Evolutionary conservation across 768 basidiomycete genomes (phyloP).

Genomic region (Stropharia rugosoannulata): DNA sequence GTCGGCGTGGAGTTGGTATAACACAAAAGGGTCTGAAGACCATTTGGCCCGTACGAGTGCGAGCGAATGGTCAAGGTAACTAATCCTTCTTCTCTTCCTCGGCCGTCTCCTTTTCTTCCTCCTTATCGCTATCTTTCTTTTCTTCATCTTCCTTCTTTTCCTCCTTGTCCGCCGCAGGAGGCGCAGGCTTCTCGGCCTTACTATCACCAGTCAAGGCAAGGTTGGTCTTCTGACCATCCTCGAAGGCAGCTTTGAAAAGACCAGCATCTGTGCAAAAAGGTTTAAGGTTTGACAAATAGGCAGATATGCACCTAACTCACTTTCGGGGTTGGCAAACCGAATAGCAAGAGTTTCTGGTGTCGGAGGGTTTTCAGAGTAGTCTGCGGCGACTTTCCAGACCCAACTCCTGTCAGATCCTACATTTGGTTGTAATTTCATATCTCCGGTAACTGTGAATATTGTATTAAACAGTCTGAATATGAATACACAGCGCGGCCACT

Average conservation of each 20-base stretch:
- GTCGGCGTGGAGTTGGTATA: conserved; percentile 1
- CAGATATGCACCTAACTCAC: conserved; percentile 46
- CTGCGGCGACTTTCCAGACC: conserved; percentile 98
- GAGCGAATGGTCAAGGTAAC: conserved; percentile 4
- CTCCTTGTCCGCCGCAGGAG: conserved; percentile 25
- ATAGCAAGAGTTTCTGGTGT: conserved; percentile 96
- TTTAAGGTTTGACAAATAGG: neutral
- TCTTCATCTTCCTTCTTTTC: conserved; percentile 26
- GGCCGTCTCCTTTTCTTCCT: conserved; percentile 26
- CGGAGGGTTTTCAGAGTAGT: conserved; percentile 89
- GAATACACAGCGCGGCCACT: conserved; percentile 33
- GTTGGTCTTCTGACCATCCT: conserved; percentile 78
- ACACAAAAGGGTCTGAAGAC: neutral
- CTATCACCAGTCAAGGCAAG: conserved; percentile 35
- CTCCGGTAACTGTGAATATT: conserved; percentile 61
- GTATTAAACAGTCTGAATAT: neutral
- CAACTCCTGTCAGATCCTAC: conserved; percentile 98
- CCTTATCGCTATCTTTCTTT: conserved; percentile 24
- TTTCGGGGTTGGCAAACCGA: conserved; percentile 95
- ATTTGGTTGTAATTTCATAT: conserved; percentile 96
- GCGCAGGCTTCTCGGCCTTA: conserved; percentile 29
- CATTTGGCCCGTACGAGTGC: neutral
- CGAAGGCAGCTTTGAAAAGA: conserved; percentile 89
- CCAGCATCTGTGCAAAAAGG: conserved; percentile 58
- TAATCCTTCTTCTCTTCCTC: conserved; percentile 36